A percentile compares a stretch with the other conserved stretches of the same genome.
Evolutionary conservation across 2,329 filamentous ascomycete species (phyloP).

Genomic region (Aspergillus phoenicis): DNA sequence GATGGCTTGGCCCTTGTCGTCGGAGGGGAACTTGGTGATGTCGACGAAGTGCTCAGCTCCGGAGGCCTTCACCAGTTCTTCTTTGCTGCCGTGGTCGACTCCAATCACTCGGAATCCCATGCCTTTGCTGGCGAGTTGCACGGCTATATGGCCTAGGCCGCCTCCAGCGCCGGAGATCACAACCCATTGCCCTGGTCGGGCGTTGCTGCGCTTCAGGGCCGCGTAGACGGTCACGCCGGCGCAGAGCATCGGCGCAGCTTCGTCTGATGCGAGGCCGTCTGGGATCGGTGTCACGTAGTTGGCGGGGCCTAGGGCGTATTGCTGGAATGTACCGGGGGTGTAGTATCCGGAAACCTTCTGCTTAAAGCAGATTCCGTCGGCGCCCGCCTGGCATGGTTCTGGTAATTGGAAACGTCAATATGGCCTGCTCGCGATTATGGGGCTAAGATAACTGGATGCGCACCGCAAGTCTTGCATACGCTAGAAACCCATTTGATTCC

Average conservation of each 20-base stretch:
- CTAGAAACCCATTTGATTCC: slow-evolving; percentile 69
- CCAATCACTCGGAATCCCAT: slow-evolving; percentile 68
- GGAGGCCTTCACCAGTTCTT: slow-evolving; percentile 58
- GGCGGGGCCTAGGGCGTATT: slow-evolving; percentile 66
- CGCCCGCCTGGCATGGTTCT: slow-evolving; percentile 56
- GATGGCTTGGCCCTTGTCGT: slow-evolving; percentile 53
- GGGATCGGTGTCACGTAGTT: slow-evolving; percentile 72
- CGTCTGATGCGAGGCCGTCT: slow-evolving; percentile 59
- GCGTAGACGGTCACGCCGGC: slow-evolving; percentile 69
- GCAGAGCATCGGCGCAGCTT: slow-evolving; percentile 68
- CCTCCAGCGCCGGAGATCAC: slow-evolving; percentile 64
- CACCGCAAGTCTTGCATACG: slow-evolving; percentile 58
- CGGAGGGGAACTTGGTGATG: slow-evolving; percentile 53
- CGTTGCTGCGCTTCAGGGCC: slow-evolving; percentile 63
- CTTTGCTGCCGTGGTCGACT: slow-evolving; percentile 66
- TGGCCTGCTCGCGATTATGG: not conserved
- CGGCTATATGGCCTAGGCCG: slow-evolving; percentile 65
- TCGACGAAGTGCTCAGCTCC: slow-evolving; percentile 69
- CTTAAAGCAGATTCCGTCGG: slow-evolving; percentile 59
- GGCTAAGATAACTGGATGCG: slow-evolving; percentile 14
- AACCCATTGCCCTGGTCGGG: slow-evolving; percentile 62
- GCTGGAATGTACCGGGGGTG: slow-evolving; percentile 72
- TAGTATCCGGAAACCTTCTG: slow-evolving; percentile 67
- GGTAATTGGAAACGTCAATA: slow-evolving; percentile 5
- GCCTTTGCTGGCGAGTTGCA: slow-evolving; percentile 62